Conservation (phyloP, 768 basidiomycete species). For the Mycena pura region DNA sequence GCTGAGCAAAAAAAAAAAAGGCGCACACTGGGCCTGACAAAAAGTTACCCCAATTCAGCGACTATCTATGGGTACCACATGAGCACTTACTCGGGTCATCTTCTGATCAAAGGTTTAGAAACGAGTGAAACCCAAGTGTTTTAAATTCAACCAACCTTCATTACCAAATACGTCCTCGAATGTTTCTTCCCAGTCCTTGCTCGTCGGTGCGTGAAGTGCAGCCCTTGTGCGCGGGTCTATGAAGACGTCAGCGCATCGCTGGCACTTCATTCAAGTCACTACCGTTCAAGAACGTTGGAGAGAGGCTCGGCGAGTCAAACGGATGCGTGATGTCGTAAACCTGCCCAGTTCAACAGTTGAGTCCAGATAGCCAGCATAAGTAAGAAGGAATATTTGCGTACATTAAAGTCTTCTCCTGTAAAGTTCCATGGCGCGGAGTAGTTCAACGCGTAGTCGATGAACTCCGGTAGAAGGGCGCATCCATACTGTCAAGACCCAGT, state of each 20-base stretch:
- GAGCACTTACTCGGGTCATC: slow-evolving; percentile 46
- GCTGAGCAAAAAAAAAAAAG: background rate
- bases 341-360: slow-evolving; percentile 36
- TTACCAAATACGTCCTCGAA: slow-evolving; percentile 49
- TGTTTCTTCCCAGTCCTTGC: slow-evolving; percentile 50
- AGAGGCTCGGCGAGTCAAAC: slow-evolving; percentile 49
- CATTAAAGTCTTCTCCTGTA: slow-evolving; percentile 32
- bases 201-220: slow-evolving; percentile 74
- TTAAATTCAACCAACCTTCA: slow-evolving; percentile 29
- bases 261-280: slow-evolving; percentile 10
- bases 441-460: slow-evolving; percentile 76
- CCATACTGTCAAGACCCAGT: slow-evolving; percentile 52
- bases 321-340: slow-evolving; percentile 65
- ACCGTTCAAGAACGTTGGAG: slow-evolving; percentile 69
- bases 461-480: slow-evolving; percentile 68
- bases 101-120: slow-evolving; percentile 28
- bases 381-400: slow-evolving; percentile 34
- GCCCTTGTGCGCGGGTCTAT: slow-evolving; percentile 60
- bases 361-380: background rate
- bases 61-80: background rate
- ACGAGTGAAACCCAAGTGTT: background rate
- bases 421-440: slow-evolving; percentile 69
- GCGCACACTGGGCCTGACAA: slow-evolving; percentile 43
- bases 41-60: background rate
- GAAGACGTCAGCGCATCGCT: background rate